Conservation (phyloP, 2,329 filamentous ascomycete genomes). For the Ascochyta viciae-villosae region DNA sequence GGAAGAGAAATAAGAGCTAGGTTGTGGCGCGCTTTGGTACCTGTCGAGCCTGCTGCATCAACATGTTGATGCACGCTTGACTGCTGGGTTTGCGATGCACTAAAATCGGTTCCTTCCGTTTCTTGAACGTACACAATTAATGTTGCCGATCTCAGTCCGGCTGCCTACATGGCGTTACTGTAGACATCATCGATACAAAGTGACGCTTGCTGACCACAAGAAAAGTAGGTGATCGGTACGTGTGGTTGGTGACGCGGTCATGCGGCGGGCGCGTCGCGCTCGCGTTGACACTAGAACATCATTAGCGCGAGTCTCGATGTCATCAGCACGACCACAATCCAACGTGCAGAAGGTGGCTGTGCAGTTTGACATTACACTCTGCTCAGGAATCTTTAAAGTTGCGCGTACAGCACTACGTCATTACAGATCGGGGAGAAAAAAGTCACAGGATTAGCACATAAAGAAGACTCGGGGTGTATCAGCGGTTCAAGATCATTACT, state of each 20-base stretch:
- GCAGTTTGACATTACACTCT: background rate
- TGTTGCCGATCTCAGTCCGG: background rate
- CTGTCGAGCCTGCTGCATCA: background rate
- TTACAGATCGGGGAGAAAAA: too few species aligned
- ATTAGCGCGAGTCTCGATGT: constrained; percentile 1
- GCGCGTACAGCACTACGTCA: background rate
- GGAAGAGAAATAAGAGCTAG: background rate
- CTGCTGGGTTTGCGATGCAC: background rate
- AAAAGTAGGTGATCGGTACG: background rate
- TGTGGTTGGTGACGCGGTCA: background rate
- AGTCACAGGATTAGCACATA: too few species aligned
- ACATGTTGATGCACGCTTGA: constrained; percentile 1
- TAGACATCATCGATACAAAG: background rate
- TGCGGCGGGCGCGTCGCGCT: background rate
- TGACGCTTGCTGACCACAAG: background rate
- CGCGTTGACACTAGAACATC: background rate
- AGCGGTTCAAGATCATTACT: too few species aligned
- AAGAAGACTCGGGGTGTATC: too few species aligned
- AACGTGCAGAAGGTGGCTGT: background rate
- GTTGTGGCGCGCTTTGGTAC: background rate
- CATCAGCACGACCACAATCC: background rate
- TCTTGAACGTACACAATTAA: background rate
- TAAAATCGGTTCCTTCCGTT: background rate
- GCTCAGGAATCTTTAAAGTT: too few species aligned
- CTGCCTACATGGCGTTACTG: too few species aligned